Conservation (phyloP, 148 eudicot genomes). For the Cornus suecica region DNA sequence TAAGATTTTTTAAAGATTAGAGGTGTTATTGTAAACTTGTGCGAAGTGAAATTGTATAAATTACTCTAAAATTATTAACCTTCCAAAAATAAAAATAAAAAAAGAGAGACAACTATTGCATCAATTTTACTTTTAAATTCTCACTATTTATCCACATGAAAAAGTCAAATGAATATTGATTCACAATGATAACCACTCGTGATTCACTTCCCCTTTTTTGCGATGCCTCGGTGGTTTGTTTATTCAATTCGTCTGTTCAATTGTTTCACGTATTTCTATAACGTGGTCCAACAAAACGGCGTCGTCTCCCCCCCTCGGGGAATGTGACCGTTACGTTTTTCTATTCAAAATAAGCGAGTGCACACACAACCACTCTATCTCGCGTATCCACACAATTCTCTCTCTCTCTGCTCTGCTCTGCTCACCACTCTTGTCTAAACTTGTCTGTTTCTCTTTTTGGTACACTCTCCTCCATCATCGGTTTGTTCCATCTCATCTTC, state of each 20-base stretch:
- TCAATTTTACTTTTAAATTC: no score
- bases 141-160: no score
- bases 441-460: conserved; percentile 29
- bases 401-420: conserved; percentile 3
- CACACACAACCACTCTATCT: conserved; percentile 8
- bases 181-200: no score
- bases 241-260: neutral
- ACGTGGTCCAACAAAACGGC: conserved; percentile 13
- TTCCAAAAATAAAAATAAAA: no score
- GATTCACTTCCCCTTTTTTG: no score
- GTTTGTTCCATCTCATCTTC: neutral
- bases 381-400: conserved; percentile 8
- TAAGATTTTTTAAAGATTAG: no score
- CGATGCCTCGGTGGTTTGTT: neutral
- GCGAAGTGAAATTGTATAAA: no score
- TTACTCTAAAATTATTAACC: no score
- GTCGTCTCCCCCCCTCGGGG: conserved; percentile 17
- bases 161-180: no score
- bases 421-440: conserved; percentile 22
- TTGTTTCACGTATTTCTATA: no score
- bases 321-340: conserved; percentile 49
- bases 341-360: conserved; percentile 7
- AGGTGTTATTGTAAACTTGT: no score
- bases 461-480: neutral
- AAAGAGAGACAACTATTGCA: no score